Evolutionary conservation across 805 yeast species (phyloP), one percentile per base, ranked within the genome.

Genomic region (Starmerella stellata): DNA sequence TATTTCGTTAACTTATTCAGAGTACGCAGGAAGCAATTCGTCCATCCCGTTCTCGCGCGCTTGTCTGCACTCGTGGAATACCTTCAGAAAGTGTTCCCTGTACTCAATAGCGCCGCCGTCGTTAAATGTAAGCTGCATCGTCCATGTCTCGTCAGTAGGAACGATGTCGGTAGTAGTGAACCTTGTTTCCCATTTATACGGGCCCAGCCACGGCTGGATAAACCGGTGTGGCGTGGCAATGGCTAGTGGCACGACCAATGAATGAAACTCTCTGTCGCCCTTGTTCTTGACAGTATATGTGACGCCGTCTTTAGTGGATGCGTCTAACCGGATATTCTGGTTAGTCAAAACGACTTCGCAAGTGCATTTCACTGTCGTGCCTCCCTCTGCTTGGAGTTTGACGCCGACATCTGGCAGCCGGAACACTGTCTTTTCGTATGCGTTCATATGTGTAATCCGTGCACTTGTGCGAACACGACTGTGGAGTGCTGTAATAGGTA

Each of bases 161-260:
- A 8, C 31, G 11, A 56, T 36, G 3, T 33, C 21, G 16, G 52
- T 50, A 8, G 16, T n/a, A 5, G 14, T 15, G 25, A 23, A 23
- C 9, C 15, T 15, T 5, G 32, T 29, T 31, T 46, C 46, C 58
- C 58, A 55, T 18, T 44, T 43, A 37, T 58, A 52, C 16, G 62
- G 61, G 3, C 62, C 62, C 20, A 58, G 46, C 59, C 59, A 58
- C 5, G 62, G 62, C 48, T 55, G 57, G 8, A 46, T 43, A 15
- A 57, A 40, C 32, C 42, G 36, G 36, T 42, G 45, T 4, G 48
- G 48, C 37, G 21, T 29, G 3, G 42, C 38, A 15, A 32, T 18
- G 13, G 38, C 33, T 15, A 57, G 35, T 3, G 54, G 52, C n/a
- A 55, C 42, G 7, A 37, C 34, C 5, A 51, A 20, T 2, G 41